Percentiles rank a stretch among this genome's conserved stretches.
Evolutionary conservation across 2,329 filamentous ascomycete species (phyloP).

Genomic region (Aspergillus floridensis): DNA sequence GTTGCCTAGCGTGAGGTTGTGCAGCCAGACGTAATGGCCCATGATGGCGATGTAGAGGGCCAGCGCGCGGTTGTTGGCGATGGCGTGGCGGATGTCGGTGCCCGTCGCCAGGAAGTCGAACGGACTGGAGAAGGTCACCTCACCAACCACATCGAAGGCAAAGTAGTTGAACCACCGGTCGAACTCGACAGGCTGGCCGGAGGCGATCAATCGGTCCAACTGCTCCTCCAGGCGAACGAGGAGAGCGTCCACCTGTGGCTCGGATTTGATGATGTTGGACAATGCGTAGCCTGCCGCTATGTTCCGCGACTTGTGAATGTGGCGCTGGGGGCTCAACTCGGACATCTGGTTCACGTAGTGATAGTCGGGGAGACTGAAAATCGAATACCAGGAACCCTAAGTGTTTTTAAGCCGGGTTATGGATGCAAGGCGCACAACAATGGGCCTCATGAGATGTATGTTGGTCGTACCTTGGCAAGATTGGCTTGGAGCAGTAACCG

Average conservation of each 20-base stretch:
- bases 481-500: too few species aligned
- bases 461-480: too few species aligned
- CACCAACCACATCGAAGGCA: conserved; percentile 38
- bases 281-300: conserved; percentile 30
- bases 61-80: conserved; percentile 33
- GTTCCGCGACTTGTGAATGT: conserved; percentile 35
- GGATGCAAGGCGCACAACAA: too few species aligned
- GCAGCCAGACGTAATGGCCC: conserved; percentile 36
- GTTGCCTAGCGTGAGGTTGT: conserved; percentile 38
- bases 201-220: too few species aligned
- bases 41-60: conserved; percentile 33
- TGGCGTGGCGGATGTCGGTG: conserved; percentile 36
- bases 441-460: too few species aligned
- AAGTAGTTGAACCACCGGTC: conserved; percentile 41
- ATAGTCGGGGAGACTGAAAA: too few species aligned
- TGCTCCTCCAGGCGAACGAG: conserved; percentile 29
- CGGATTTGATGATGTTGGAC: conserved; percentile 32
- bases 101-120: conserved; percentile 36
- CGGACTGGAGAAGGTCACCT: conserved; percentile 36
- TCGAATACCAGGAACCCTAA: too few species aligned
- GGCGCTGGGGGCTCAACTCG: conserved; percentile 33
- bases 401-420: too few species aligned
- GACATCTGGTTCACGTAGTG: too few species aligned
- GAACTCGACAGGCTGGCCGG: too few species aligned
- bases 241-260: conserved; percentile 29